phyloP scores from a whole-genome alignment of 139 green algal species.

The Picochlorum sp. region DNA sequence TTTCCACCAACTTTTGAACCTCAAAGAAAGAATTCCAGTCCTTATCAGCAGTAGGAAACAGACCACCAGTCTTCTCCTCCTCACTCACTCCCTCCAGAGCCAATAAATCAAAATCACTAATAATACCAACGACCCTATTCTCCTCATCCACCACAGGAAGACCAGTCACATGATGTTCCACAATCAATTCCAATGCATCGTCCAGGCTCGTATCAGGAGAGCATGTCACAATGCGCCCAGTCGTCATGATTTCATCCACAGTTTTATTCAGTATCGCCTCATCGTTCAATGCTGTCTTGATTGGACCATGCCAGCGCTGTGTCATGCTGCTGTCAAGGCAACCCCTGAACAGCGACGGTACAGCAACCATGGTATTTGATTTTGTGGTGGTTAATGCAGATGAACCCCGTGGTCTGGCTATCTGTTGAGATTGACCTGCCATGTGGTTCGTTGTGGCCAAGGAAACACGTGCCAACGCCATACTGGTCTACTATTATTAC shows the following conservation, averaged over 20 bases:
- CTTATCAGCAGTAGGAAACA: constrained; percentile 48
- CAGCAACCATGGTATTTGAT: neutral
- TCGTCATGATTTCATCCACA: constrained; percentile 51
- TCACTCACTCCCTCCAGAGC: constrained; percentile 55
- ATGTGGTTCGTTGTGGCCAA: neutral
- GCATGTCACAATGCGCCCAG: constrained; percentile 19
- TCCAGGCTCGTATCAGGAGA: constrained; percentile 44
- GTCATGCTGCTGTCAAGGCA: neutral
- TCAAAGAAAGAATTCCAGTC: constrained; percentile 57
- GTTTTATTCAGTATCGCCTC: neutral
- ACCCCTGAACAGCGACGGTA: neutral
- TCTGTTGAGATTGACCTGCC: neutral
- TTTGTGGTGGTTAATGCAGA: neutral
- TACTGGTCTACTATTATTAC: no score
- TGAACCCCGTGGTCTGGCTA: neutral
- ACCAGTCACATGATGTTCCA: constrained; percentile 47
- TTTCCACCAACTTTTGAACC: constrained; percentile 54
- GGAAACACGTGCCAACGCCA: no score
- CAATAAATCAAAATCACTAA: constrained; percentile 78
- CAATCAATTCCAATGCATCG: constrained; percentile 45
- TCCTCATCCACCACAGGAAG: constrained; percentile 47
- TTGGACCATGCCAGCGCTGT: neutral
- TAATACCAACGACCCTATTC: constrained; percentile 51
- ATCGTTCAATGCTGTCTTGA: constrained; percentile 3
- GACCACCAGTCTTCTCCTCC: constrained; percentile 21